phyloP scores from a whole-genome alignment of 2,329 filamentous ascomycete genomes.

The Colletotrichum orbiculare region DNA sequence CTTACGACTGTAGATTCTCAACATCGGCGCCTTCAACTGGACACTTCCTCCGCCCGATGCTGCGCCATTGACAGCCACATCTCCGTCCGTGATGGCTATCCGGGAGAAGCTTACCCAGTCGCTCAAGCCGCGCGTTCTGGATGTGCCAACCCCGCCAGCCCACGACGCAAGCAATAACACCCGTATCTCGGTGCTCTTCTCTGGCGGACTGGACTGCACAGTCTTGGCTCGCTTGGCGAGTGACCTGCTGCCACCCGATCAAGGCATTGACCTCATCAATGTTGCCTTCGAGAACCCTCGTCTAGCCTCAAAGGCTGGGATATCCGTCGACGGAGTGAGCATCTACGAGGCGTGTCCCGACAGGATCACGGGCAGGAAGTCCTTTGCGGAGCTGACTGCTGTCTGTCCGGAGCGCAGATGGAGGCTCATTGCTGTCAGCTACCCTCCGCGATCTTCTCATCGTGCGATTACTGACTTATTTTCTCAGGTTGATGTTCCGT shows the following conservation, averaged over 20 bases:
- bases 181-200: constrained; percentile 86
- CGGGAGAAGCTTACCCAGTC: constrained; percentile 68
- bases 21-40: constrained; percentile 65
- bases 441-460: constrained; percentile 7
- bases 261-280: constrained; percentile 89
- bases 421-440: constrained; percentile 80
- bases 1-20: constrained; percentile 63
- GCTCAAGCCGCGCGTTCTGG: constrained; percentile 70
- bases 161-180: constrained; percentile 48
- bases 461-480: background rate
- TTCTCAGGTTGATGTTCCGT: constrained; percentile 80
- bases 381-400: constrained; percentile 77
- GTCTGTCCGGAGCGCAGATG: constrained; percentile 79
- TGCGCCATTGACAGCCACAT: constrained; percentile 42
- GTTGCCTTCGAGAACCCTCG: constrained; percentile 97
- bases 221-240: constrained; percentile 84
- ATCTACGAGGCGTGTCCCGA: constrained; percentile 90
- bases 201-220: constrained; percentile 93
- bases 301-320: constrained; percentile 63
- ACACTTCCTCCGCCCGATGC: constrained; percentile 51
- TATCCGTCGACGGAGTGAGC: constrained; percentile 43
- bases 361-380: constrained; percentile 84
- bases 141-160: constrained; percentile 70
- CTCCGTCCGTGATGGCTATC: constrained; percentile 64
- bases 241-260: constrained; percentile 74